Evolutionary conservation across 139 green algal genomes (phyloP), one percentile per base, ranked within the genome.

Genomic region (Chlamydomonas sp.): DNA sequence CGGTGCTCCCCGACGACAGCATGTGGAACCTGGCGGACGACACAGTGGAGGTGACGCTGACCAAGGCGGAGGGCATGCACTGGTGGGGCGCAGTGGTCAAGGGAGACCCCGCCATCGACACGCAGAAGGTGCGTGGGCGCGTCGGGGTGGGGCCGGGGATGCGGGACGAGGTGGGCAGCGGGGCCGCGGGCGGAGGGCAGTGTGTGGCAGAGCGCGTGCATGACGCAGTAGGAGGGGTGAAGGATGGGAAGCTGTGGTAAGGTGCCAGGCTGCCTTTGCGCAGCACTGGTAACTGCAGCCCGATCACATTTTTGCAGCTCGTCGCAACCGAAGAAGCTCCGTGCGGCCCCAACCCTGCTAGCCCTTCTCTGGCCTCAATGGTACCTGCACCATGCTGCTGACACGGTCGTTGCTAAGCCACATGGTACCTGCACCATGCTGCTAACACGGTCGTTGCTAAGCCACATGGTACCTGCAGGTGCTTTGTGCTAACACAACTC

Each of bases 21-120:
- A 91, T 97, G 82, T 99, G 97, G 97, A 98, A 96, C 91, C 72
- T 97, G 14, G 84, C 90, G 78, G 93, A 89, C 66, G 80, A 63
- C 66, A 31, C 64, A 18, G 88, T 99, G 20, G 95, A 98, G 89
- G 69, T 99, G 31, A 95, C 91, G 7, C 92, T 99, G 78, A 87
- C 91, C 61, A 99, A 99, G 92, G 81, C 89, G 12, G 92, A 97
- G 75, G 89, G 89, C 76, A 99, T 99, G 98, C 88, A 96, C 80
- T 99, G 98, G 98, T 99, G 98, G 98, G 87, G 83, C 18, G 69
- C 57, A 15, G 93, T 99, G n/a, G 6, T 91, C 63, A 93, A 95
- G 71, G 95, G 96, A 10, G 93, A 99, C 68, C 92, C 94, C 10
- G 93, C 94, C 68, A 99, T 99, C 82, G 93, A 99, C 92, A 96